Evolutionary conservation across 1,139 yeast species (phyloP).

Genomic region (Geotrichum citri-aurantii): DNA sequence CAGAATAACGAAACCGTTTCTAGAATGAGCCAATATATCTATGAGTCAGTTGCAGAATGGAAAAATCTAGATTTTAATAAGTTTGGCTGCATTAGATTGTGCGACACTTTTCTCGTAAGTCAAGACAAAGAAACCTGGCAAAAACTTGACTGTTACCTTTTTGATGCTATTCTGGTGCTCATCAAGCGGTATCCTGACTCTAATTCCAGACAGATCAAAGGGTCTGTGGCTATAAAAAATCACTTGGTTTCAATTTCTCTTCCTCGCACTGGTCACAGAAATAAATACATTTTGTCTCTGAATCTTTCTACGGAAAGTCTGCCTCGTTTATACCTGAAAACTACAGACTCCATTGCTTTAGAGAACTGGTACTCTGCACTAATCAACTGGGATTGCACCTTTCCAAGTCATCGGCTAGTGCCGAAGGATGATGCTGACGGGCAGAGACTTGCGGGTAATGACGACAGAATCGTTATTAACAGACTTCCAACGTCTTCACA

Average conservation of each 20-base stretch:
- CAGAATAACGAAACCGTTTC: slow-evolving; percentile 10
- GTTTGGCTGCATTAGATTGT: slow-evolving; percentile 24
- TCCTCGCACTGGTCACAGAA: slow-evolving; percentile 14
- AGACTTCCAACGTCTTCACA: slow-evolving; percentile 15
- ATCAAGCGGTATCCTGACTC: slow-evolving; percentile 17
- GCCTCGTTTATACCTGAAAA: slow-evolving; percentile 19
- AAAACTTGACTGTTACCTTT: slow-evolving; percentile 24
- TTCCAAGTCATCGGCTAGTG: slow-evolving; percentile 13
- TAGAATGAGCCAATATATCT: slow-evolving; percentile 10
- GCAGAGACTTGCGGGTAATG: slow-evolving; percentile 8
- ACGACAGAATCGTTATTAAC: slow-evolving; percentile 1
- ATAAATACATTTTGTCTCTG: slow-evolving; percentile 15
- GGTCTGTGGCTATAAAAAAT: slow-evolving; percentile 20
- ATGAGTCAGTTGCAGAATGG: slow-evolving; percentile 21
- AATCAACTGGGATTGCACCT: slow-evolving; percentile 14
- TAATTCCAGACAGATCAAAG: slow-evolving; percentile 18
- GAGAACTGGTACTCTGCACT: slow-evolving; percentile 20
- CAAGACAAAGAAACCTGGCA: slow-evolving; percentile 24
- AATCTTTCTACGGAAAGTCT: slow-evolving; percentile 14
- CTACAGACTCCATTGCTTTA: slow-evolving; percentile 13
- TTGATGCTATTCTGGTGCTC: slow-evolving; percentile 23
- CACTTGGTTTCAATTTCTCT: slow-evolving; percentile 21
- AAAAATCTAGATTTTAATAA: slow-evolving; percentile 18
- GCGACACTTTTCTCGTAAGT: slow-evolving; percentile 23
- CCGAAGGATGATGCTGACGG: slow-evolving; percentile 14